Conservation (phyloP, 2,329 filamentous ascomycete genomes). For the Fusarium denticulatum region DNA sequence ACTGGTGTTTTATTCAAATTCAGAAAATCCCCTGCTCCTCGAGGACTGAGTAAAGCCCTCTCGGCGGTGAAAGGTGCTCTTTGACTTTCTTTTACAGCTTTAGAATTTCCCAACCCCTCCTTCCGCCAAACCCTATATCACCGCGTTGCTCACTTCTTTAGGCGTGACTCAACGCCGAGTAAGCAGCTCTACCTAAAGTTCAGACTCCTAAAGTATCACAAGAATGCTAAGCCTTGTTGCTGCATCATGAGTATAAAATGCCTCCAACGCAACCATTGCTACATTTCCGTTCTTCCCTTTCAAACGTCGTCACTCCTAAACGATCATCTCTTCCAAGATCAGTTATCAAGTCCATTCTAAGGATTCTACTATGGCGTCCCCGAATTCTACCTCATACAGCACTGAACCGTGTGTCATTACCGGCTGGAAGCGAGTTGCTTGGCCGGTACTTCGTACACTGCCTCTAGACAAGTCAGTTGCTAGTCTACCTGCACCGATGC, state of each 20-base stretch:
- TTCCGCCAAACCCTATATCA: too few species aligned
- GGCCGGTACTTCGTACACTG: rapidly evolving
- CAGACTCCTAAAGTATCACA: rapidly evolving
- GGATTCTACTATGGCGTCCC: rapidly evolving
- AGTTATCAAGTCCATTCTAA: rapidly evolving
- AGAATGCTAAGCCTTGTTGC: not conserved
- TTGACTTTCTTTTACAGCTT: rapidly evolving
- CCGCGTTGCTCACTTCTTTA: not conserved
- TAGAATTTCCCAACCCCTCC: not conserved
- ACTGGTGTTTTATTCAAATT: rapidly evolving
- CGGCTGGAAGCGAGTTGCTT: not conserved
- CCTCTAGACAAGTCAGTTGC: rapidly evolving
- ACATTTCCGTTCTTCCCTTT: rapidly evolving
- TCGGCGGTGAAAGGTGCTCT: rapidly evolving
- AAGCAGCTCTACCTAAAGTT: not conserved
- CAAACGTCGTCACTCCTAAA: rapidly evolving
- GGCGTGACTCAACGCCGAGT: not conserved
- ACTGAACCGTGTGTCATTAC: rapidly evolving
- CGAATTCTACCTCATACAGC: rapidly evolving
- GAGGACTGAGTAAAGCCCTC: too few species aligned
- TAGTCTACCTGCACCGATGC: rapidly evolving
- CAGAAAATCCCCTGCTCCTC: rapidly evolving
- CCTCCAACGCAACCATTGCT: rapidly evolving
- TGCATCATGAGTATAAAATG: not conserved
- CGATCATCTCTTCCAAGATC: rapidly evolving